Evolutionary conservation across 257 asterid species (phyloP).

Genomic region (Galeopsis tetrahit): DNA sequence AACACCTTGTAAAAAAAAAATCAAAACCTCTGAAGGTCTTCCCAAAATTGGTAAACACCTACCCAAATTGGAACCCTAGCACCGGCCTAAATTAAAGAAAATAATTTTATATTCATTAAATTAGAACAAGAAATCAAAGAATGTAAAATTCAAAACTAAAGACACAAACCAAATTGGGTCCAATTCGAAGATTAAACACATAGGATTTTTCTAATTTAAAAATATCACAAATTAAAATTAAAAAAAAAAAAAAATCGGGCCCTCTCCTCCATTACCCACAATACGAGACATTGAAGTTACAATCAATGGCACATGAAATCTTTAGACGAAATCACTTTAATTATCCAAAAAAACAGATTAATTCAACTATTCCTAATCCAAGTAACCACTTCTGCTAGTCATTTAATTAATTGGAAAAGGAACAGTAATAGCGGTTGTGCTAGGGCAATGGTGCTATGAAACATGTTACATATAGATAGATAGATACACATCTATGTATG

Average conservation of each 20-base stretch:
- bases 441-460: slow-evolving; percentile 42
- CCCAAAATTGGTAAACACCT: slow-evolving; percentile 33
- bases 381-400: slow-evolving; percentile 21
- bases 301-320: slow-evolving; percentile 45
- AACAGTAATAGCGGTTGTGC: slow-evolving; percentile 38
- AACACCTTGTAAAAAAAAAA: slow-evolving; percentile 19
- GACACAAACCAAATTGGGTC: slow-evolving; percentile 40
- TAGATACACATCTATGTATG: slow-evolving; percentile 30
- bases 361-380: slow-evolving; percentile 29
- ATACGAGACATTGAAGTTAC: slow-evolving; percentile 41
- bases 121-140: slow-evolving; percentile 22
- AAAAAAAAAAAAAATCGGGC: neutral
- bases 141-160: slow-evolving; percentile 28
- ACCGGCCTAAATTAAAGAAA: slow-evolving; percentile 25
- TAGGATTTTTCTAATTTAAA: neutral
- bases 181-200: slow-evolving; percentile 20
- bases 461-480: slow-evolving; percentile 47
- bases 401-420: slow-evolving; percentile 28
- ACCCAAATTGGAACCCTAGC: slow-evolving; percentile 41
- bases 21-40: slow-evolving; percentile 29
- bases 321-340: slow-evolving; percentile 32
- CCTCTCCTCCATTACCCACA: neutral
- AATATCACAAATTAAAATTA: neutral
- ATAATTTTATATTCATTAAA: slow-evolving; percentile 27
- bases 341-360: slow-evolving; percentile 17